These are phyloP conservation scores for Fonsecaea pedrosoi DNA, from an alignment of 2,329 filamentous ascomycete genomes.

Conservation along the genomic window DNA sequence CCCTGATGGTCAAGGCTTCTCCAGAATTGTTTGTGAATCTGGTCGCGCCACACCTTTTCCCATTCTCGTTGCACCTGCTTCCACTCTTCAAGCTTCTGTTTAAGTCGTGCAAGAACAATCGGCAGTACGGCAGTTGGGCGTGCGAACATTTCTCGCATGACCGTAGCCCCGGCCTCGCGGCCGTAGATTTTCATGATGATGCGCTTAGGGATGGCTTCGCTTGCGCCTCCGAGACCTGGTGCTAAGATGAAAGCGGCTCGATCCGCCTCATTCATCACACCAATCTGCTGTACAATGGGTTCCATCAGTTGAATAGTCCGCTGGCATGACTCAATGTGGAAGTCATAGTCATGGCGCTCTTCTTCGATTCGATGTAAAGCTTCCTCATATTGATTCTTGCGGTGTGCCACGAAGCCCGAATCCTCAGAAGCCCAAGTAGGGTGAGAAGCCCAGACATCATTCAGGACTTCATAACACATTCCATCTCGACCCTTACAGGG, in stretches of 20 bases:
- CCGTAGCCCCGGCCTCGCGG: slow-evolving; percentile 78
- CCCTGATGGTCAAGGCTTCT: slow-evolving; percentile 97
- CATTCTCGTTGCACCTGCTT: slow-evolving; percentile 95
- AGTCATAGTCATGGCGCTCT: slow-evolving; percentile 97
- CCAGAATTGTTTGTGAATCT: slow-evolving; percentile 93
- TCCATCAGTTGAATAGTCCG: slow-evolving; percentile 96
- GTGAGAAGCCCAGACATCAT: slow-evolving; percentile 98
- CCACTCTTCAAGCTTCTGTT: slow-evolving; percentile 98
- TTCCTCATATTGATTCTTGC: slow-evolving; percentile 95
- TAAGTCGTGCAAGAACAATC: slow-evolving; percentile 83
- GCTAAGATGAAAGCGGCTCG: slow-evolving; percentile 78
- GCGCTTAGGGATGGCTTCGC: slow-evolving; percentile 94
- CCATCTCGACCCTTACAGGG: slow-evolving; percentile 93
- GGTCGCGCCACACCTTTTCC: slow-evolving; percentile 98
- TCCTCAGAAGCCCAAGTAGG: slow-evolving; percentile 99
- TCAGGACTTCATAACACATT: slow-evolving; percentile 89
- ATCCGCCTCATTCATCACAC: slow-evolving; percentile 77
- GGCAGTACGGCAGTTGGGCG: slow-evolving; percentile 87
- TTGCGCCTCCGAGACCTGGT: slow-evolving; percentile 84
- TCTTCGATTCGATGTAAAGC: slow-evolving; percentile 95
- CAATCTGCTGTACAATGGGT: slow-evolving; percentile 88
- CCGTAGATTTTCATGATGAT: slow-evolving; percentile 98
- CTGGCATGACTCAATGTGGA: slow-evolving; percentile 93
- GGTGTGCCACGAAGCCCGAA: slow-evolving; percentile 94
- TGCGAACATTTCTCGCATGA: slow-evolving; percentile 84